Percentiles rank a stretch among this genome's conserved stretches.
Conservation (phyloP, 2,329 filamentous ascomycete genomes). For the Trichoderma sp. region DNA sequence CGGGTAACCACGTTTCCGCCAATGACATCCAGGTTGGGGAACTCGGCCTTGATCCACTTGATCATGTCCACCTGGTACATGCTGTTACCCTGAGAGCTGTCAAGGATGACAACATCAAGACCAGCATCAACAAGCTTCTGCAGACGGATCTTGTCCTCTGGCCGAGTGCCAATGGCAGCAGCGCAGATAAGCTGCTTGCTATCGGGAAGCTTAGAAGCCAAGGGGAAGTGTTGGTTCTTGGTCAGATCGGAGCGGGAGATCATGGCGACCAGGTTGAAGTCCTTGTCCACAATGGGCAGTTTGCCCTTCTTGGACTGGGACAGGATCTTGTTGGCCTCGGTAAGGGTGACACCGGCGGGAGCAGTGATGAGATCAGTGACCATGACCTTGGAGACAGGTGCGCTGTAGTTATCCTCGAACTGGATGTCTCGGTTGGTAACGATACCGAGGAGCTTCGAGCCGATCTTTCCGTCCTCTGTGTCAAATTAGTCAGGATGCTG, state of each 20-base stretch:
- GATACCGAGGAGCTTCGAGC: conserved; percentile 94
- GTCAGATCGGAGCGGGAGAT: conserved; percentile 93
- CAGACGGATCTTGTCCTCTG: conserved; percentile 85
- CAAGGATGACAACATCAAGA: conserved; percentile 89
- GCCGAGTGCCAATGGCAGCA: conserved; percentile 90
- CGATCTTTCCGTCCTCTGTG: conserved; percentile 83
- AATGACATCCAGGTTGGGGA: conserved; percentile 86
- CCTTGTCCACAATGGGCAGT: conserved; percentile 82
- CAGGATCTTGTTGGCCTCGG: conserved; percentile 89
- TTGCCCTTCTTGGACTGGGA: conserved; percentile 98
- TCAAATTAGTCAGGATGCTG: conserved; percentile 19
- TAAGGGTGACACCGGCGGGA: conserved; percentile 72
- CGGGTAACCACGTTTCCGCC: conserved; percentile 98
- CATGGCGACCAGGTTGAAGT: conserved; percentile 84
- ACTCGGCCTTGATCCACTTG: conserved; percentile 87
- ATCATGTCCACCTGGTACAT: conserved; percentile 99
- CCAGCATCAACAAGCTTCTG: conserved; percentile 89
- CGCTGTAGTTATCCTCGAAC: conserved; percentile 75
- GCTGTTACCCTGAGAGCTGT: conserved; percentile 96
- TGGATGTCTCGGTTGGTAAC: conserved; percentile 98
- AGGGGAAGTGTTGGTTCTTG: conserved; percentile 96
- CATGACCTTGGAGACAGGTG: conserved; percentile 86
- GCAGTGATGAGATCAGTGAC: conserved; percentile 91
- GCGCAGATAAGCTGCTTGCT: conserved; percentile 97
- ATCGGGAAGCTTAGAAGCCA: conserved; percentile 91